Evolutionary conservation across 176 grass and related monocot genomes (phyloP), one percentile per base, ranked within the genome.

Genomic region (Oryza australiensis): DNA sequence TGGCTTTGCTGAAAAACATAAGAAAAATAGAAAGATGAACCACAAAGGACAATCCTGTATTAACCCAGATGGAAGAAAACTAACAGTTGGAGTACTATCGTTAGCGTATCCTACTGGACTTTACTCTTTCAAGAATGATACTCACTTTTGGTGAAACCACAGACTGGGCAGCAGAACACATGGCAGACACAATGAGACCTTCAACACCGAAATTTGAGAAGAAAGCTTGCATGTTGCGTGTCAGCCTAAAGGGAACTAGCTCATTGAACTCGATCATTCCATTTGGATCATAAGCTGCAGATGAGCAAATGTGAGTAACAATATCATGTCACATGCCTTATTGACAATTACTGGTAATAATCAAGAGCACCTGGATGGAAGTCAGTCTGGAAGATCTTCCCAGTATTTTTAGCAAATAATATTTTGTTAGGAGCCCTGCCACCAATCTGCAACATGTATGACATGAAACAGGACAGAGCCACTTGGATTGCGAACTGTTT

Each of bases 381-480:
- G 45, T 99, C 97, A 60, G 84, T 99, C 70, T 99, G 97, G 76
- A 99, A 99, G 46, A 99, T 92, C 75, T 99, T 99, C 26, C 97
- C 97, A 63, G 97, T 99, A 80, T 99, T 99, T 87, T 99, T 99
- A 29, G 97, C 93, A 81, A 99, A 99, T 4, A 95, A 66, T 86
- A 96, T 99, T 90, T 99, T 99, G 78, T 99, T 99, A 48, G 97
- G 97, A 14, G 97, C 94, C 73, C 97, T 90, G 35, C 97, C 97
- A 64, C 97, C 97, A 82, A 99, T 99, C 78, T 95, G 97, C 63
- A 95, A 66, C 91, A 99, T 95, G 89, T 92, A 99, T 62, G 97
- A 99, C 86, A 99, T 88, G 83, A 99, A 99, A 83, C 92, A 99
- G 46, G 97, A 99, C 57, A 99, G 91, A 34, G 97, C 97, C 57